Conservation (phyloP, 495 filamentous ascomycete genomes). For the Penicillium samsonianum region DNA sequence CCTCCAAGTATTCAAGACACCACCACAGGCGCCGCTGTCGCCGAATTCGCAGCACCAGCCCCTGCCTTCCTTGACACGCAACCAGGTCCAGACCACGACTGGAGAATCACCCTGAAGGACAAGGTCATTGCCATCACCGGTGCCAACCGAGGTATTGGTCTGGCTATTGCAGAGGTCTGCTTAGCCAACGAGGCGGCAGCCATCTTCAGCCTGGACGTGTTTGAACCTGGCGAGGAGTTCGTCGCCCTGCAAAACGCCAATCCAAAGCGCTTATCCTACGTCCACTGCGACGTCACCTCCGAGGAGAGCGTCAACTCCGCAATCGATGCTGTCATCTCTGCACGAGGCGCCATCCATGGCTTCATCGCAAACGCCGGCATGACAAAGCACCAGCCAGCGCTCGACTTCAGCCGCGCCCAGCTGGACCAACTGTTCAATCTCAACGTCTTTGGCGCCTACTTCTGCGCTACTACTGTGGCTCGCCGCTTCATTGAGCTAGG, state of each 20-base stretch:
- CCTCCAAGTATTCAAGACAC: no score
- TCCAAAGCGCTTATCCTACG: constrained; percentile 35
- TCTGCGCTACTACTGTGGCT: constrained; percentile 24
- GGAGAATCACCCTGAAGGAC: constrained; percentile 30
- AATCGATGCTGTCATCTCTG: constrained; percentile 39
- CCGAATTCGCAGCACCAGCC: constrained; percentile 8
- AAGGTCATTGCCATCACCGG: constrained; percentile 37
- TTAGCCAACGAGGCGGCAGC: constrained; percentile 40
- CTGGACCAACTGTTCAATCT: constrained; percentile 46
- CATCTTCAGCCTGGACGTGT: constrained; percentile 45
- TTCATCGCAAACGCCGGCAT: constrained; percentile 45
- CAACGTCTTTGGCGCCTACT: constrained; percentile 35
- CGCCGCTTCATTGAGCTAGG: constrained; percentile 21
- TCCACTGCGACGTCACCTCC: constrained; percentile 43
- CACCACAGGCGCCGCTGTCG: no score
- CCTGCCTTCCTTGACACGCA: constrained; percentile 26
- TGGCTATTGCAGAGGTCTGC: constrained; percentile 44
- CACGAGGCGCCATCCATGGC: constrained; percentile 37
- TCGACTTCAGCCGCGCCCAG: constrained; percentile 41
- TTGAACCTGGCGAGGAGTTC: constrained; percentile 44
- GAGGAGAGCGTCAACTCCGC: constrained; percentile 42
- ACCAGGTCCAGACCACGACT: constrained; percentile 25
- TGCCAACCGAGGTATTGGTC: constrained; percentile 42
- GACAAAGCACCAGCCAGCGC: constrained; percentile 49
- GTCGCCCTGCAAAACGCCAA: constrained; percentile 26